These are phyloP conservation scores for Starmerella bombicola DNA, from an alignment of 805 yeast species.

Conservation along the genomic window DNA sequence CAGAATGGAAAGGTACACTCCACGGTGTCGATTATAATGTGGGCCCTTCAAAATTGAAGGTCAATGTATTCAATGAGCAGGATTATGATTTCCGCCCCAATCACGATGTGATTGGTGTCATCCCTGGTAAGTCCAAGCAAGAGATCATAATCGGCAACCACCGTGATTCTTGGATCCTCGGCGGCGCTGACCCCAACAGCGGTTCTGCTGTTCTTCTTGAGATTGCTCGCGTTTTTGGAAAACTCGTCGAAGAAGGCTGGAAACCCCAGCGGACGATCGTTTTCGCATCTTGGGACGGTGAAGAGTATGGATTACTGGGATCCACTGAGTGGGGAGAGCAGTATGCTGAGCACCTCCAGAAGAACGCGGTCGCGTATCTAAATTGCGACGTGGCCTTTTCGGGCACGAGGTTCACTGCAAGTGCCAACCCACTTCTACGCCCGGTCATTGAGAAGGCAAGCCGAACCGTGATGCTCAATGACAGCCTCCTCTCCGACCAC, in stretches of 20 bases:
- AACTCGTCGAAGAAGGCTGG: slow-evolving; percentile 47
- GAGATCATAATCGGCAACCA: slow-evolving; percentile 61
- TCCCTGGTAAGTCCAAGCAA: slow-evolving; percentile 45
- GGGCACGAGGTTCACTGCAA: slow-evolving; percentile 42
- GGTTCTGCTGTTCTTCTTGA: slow-evolving; percentile 59
- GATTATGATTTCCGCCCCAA: slow-evolving; percentile 49
- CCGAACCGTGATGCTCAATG: slow-evolving; percentile 35
- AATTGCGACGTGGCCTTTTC: slow-evolving; percentile 55
- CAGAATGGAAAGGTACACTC: slow-evolving; percentile 38
- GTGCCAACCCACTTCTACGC: slow-evolving; percentile 49
- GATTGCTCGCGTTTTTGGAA: slow-evolving; percentile 47
- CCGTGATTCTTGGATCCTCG: slow-evolving; percentile 69
- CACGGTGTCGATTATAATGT: slow-evolving; percentile 37
- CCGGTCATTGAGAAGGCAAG: slow-evolving; percentile 36
- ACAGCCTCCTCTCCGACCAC: slow-evolving; percentile 27
- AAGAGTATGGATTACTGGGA: slow-evolving; percentile 59
- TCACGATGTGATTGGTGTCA: slow-evolving; percentile 49
- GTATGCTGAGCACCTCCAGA: slow-evolving; percentile 35
- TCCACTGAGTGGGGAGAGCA: slow-evolving; percentile 70
- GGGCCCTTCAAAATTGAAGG: slow-evolving; percentile 38
- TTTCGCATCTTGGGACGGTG: slow-evolving; percentile 74
- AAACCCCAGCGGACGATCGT: slow-evolving; percentile 57
- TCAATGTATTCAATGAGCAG: slow-evolving; percentile 50
- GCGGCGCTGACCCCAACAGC: slow-evolving; percentile 71
- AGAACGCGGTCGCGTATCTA: slow-evolving; percentile 50